Evolutionary conservation across 306 rosid genomes (phyloP), one percentile per base, ranked within the genome.

Genomic region (Phaseolus lunatus): DNA sequence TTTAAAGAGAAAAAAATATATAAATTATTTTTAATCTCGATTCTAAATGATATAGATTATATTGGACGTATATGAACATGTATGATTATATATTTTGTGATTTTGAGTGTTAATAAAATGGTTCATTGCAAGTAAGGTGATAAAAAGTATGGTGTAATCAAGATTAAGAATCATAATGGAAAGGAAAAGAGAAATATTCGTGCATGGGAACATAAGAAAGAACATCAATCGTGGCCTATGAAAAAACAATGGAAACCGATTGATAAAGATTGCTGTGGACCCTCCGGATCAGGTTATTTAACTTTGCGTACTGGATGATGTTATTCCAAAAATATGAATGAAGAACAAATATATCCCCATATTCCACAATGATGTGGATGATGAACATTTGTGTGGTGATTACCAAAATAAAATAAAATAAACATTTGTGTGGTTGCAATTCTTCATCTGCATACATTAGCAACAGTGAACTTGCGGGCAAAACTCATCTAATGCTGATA

Each of bases 131-230:
- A 31, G 37, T 31, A 5, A 35, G 6, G 39, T 35, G 11, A 37
- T 37, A 37, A 37, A 35, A 37, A 37, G 8, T 22, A n/a, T n/a
- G n/a, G n/a, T 65, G 35, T 31, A 31, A 31, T 26, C 20, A 49
- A 64, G 33, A 26, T 5, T 58, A 58, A 5, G 81, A 84, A 80
- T 59, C 62, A 83, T 83, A 50, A 86, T 81, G 84, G 75, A 73
- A 57, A 64, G 73, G 56, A 79, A 64, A 72, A 56, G 79, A 43
- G 16, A 64, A 37, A 65, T 61, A 62, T 73, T 53, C 54, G 48
- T 68, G 78, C 78, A 81, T 81, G 88, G 75, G 78, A 77, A 85
- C 83, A 72, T 85, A 67, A 78, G 79, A 64, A 78, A 44, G 31
- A 74, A 72, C 27, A 77, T 67, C 82, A 56, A 71, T 65, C 73